Evolutionary conservation across 176 grass and related monocot genomes (phyloP), one percentile per base, ranked within the genome.

Genomic region (Calamus simplicifolius): DNA sequence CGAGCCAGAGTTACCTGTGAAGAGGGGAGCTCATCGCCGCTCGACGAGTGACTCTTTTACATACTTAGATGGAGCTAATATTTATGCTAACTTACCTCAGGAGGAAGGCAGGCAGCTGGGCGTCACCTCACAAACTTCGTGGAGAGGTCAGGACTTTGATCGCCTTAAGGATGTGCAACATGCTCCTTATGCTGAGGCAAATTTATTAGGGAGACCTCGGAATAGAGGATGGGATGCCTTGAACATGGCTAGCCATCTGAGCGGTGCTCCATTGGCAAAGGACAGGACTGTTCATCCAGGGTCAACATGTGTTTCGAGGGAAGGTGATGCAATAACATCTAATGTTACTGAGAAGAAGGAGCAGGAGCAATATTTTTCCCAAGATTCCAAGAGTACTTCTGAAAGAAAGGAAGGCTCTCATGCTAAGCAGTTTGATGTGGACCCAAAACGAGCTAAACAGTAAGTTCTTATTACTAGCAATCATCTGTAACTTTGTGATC

Each of bases 1-100:
- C 27, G 94, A 98, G 73, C 88, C 94, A 0, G 84, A 98, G 51
- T 81, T 66, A 29, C 94, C 84, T 1, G 75, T 73, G 31, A 78
- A 79, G 57, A 58, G 68, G 35, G 77, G 75, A 21, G 72, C 72
- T 1, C 94, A 98, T 73, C 88, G 94, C 31, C 79, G 94, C 54
- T 98, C 94, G 50, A 88, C 83, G 1, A 98, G 94, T 29, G 94
- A 98, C 50, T 98, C 94, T 0, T 98, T 89, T 23, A 80, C 94
- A 2, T 54, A 87, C 59, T 82, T 98, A 7, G 81, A 85, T 1
- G 81, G 78, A 50, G 49, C 78, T 0, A 74, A 72, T 43, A 43
- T 74, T 26, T 77, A 72, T 38, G 57, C 62, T 25, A 27, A 29
- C 28, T 48, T 65, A 65, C 25, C 48, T 51, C 62, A 65, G 62